Conservation (phyloP, 1,284 basidiomycete species). For the Trichosporon asahii region DNA sequence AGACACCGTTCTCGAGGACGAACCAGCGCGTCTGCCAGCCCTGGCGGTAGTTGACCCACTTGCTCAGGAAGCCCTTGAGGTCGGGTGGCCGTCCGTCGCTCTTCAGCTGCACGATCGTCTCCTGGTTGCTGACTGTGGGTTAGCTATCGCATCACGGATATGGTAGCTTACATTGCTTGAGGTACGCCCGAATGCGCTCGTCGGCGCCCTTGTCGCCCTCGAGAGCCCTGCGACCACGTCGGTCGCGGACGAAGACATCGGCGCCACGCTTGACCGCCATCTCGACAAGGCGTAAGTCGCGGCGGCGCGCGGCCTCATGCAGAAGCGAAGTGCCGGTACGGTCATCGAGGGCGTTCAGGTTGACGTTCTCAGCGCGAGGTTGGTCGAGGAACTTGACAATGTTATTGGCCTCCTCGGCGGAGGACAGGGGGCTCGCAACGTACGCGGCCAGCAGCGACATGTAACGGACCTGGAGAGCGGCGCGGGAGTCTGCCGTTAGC, state of each 20-base stretch:
- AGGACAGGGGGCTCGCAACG: constrained; percentile 60
- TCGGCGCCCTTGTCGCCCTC: constrained; percentile 61
- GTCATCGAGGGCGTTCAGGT: constrained; percentile 61
- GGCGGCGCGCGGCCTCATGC: constrained; percentile 80
- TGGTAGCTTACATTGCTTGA: constrained; percentile 69
- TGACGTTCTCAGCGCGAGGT: constrained; percentile 53
- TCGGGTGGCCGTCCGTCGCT: constrained; percentile 57
- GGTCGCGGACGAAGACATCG: constrained; percentile 84
- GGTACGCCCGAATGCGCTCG: constrained; percentile 75
- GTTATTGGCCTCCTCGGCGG: constrained; percentile 37
- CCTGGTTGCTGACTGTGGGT: constrained; percentile 69
- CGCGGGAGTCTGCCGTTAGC: constrained; percentile 64
- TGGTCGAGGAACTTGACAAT: constrained; percentile 56
- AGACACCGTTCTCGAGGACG: constrained; percentile 77
- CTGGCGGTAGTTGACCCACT: constrained; percentile 53
- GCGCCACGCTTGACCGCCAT: constrained; percentile 78
- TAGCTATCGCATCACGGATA: constrained; percentile 27
- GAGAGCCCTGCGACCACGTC: constrained; percentile 68
- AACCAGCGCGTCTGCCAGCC: constrained; percentile 95
- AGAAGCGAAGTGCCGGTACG: constrained; percentile 73
- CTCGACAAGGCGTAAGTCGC: constrained; percentile 78
- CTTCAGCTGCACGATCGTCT: constrained; percentile 53
- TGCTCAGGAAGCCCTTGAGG: constrained; percentile 62
- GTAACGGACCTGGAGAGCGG: constrained; percentile 72
- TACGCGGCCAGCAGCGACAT: constrained; percentile 70